Conservation (phyloP, 2,329 filamentous ascomycete genomes). For the Aspergillus fructus region DNA sequence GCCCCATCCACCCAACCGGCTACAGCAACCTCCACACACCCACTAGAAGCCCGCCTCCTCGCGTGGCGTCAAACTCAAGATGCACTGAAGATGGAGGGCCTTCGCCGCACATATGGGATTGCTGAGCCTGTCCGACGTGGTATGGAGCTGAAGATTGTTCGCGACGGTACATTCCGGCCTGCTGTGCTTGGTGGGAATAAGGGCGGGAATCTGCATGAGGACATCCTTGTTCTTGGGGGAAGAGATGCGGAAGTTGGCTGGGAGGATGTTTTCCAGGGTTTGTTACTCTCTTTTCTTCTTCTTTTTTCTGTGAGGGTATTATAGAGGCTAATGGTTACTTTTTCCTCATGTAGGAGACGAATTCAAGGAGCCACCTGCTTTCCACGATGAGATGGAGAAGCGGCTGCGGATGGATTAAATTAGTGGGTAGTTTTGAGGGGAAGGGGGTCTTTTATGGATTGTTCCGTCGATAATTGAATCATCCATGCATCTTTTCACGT, state of each 20-base stretch:
- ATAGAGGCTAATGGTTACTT: not conserved
- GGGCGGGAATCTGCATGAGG: constrained; percentile 73
- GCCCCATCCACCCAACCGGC: constrained; percentile 41
- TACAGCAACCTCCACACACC: constrained; percentile 70
- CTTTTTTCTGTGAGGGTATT: not conserved
- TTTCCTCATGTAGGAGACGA: constrained; percentile 58
- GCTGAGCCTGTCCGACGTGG: constrained; percentile 87
- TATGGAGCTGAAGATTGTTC: constrained; percentile 92
- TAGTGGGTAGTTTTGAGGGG: not conserved
- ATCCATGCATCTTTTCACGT: not conserved
- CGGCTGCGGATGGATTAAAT: constrained; percentile 72
- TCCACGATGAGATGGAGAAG: constrained; percentile 93
- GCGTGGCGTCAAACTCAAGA: constrained; percentile 91
- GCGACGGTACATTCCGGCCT: constrained; percentile 73
- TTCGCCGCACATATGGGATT: constrained; percentile 85
- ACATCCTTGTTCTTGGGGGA: constrained; percentile 70
- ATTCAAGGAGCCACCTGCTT: constrained; percentile 65
- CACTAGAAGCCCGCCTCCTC: constrained; percentile 84
- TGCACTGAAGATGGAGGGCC: constrained; percentile 78
- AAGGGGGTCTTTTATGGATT: not conserved
- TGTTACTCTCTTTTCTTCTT: constrained; percentile 28
- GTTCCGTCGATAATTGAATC: not conserved
- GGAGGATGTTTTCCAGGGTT: constrained; percentile 89
- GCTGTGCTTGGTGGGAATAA: constrained; percentile 62
- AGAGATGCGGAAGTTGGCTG: constrained; percentile 76